Base-by-base conservation (phyloP, 2,329 filamentous ascomycete species). In the Cytospora leucostoma region DNA sequence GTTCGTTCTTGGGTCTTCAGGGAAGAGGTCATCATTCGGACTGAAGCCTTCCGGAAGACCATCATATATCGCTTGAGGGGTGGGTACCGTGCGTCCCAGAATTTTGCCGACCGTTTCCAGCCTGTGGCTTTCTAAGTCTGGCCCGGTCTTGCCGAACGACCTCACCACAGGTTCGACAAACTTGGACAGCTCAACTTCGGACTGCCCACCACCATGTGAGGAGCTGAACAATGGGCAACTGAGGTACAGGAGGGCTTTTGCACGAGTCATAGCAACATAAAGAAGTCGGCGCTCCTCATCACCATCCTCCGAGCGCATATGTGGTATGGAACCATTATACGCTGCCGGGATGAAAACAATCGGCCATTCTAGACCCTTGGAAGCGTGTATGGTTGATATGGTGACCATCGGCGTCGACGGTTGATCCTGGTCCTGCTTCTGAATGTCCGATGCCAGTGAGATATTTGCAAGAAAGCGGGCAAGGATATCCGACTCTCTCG, bases 251-350 rank as follows among this genome's bases (percentile, higher is more conserved):
- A 98, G 77, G 0, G 87, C 88, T 73, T 98, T 89, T 7, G 95
- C 94, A 73, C 94, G 83, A 3, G 94, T 99, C 93, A 99, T 98
- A 34, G 93, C 94, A 15, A 99, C 95, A 71, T 98, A 99, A 0
- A 99, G 80, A 53, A 99, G 77, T 34, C 94, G 84, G 64, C 95
- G 83, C 74, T 99, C 94, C 75, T 99, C 94, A 62, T 94, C 89
- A 3, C 83, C 81, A 72, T 98, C 92, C 53, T 97, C 93, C 1
- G 93, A 85, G 68, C 93, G 84, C 2, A 88, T 89, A 74, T 98
- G 94, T 5, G 94, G 94, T 64, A 98, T 96, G 2, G 90, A 94
- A 0, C 94, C 95, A 54, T 93, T 87, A 72, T 96, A 97, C 33
- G 92, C 89, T 1, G 91, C 91, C 7, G 95, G 93, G 17, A 98